Percentiles rank a stretch among this genome's conserved stretches.
These are phyloP conservation scores for Rhododendron ovatum DNA, from an alignment of 148 eudicot genomes.

Conservation along the genomic window DNA sequence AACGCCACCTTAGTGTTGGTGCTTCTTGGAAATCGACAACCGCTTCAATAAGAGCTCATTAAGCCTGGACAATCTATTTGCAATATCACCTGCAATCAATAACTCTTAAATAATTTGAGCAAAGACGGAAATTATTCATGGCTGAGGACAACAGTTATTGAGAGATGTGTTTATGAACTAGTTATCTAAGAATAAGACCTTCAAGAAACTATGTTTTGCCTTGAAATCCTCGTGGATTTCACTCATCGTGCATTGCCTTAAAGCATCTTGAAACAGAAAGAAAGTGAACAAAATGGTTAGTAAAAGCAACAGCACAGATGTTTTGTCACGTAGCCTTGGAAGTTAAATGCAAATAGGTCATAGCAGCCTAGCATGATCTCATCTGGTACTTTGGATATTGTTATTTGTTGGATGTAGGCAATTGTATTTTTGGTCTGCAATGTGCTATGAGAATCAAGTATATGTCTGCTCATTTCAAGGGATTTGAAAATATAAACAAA, in stretches of 20 bases:
- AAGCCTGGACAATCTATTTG: too few relatives aligned
- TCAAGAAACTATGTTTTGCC: not conserved
- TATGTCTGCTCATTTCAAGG: not conserved
- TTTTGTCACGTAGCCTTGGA: not conserved
- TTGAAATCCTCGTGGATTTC: not conserved
- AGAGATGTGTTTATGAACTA: too few relatives aligned
- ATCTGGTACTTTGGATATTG: not conserved
- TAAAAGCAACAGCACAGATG: not conserved
- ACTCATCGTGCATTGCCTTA: not conserved
- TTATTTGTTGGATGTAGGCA: not conserved
- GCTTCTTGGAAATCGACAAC: too few relatives aligned
- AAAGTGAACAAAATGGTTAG: not conserved
- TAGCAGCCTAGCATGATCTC: not conserved
- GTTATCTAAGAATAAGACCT: not conserved
- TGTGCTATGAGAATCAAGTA: not conserved
- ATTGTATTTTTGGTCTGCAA: not conserved
- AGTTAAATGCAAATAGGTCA: not conserved
- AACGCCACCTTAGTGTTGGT: too few relatives aligned
- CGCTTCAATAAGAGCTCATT: too few relatives aligned
- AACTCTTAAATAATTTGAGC: too few relatives aligned
- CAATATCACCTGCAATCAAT: too few relatives aligned
- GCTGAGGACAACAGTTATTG: too few relatives aligned
- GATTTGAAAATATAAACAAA: not conserved
- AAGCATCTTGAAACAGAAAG: not conserved
- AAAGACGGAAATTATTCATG: too few relatives aligned